These are phyloP conservation scores for Terana coerulea DNA, from an alignment of 768 basidiomycete genomes.

Conservation along the genomic window DNA sequence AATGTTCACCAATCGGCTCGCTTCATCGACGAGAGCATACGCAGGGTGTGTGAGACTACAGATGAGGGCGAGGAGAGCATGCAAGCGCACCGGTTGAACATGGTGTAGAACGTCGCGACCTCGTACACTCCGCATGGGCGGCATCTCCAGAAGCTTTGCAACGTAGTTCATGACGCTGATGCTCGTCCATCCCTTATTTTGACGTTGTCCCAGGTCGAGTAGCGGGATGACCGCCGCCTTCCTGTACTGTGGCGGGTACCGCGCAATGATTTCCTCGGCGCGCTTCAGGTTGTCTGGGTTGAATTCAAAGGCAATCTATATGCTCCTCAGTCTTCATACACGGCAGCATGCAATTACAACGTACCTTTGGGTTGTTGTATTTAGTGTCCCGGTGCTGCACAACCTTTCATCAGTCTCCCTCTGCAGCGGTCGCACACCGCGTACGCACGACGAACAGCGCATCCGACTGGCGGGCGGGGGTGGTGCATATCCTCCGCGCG, in stretches of 20 bases:
- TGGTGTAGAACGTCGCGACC: slow-evolving; percentile 99
- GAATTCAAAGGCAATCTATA: slow-evolving; percentile 89
- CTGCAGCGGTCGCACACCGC: neutral
- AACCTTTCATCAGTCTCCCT: too few species aligned
- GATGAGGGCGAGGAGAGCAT: neutral
- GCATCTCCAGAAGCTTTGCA: slow-evolving; percentile 89
- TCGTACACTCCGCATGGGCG: slow-evolving; percentile 99
- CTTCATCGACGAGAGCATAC: slow-evolving; percentile 34
- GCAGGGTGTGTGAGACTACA: neutral
- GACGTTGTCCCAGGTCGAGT: slow-evolving; percentile 92
- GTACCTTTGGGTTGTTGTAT: slow-evolving; percentile 89
- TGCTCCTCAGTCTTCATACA: neutral
- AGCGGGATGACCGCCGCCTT: slow-evolving; percentile 98
- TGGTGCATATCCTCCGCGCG: slow-evolving; percentile 32
- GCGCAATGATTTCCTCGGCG: slow-evolving; percentile 85
- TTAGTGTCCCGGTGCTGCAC: slow-evolving; percentile 88
- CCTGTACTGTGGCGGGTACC: slow-evolving; percentile 97
- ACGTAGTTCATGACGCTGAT: slow-evolving; percentile 99
- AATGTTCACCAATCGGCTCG: slow-evolving; percentile 90
- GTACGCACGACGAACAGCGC: slow-evolving; percentile 80
- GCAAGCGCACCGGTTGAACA: slow-evolving; percentile 90
- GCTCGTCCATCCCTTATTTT: slow-evolving; percentile 98
- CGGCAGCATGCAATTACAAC: neutral
- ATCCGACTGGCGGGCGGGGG: slow-evolving; percentile 59
- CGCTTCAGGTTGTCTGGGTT: slow-evolving; percentile 75